phyloP scores from a whole-genome alignment of 2,329 filamentous ascomycete genomes.

The Allantophomopsis lycopodina region DNA sequence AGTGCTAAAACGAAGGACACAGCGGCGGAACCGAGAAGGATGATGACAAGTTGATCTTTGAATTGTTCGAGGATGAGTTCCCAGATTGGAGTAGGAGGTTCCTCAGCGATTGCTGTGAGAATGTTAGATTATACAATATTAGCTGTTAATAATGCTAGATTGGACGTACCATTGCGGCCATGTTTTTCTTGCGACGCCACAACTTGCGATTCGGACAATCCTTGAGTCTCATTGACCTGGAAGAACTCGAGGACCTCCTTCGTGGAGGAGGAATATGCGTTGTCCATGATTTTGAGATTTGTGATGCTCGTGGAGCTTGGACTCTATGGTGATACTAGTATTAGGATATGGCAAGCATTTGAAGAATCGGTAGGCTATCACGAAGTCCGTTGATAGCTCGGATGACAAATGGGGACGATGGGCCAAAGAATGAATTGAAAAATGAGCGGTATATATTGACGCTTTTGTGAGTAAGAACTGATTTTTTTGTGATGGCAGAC shows the following conservation, averaged over 20 bases:
- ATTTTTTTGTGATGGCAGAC: too few species aligned
- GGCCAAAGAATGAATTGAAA: too few species aligned
- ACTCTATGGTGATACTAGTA: neutral
- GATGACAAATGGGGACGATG: too few species aligned
- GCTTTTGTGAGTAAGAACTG: too few species aligned
- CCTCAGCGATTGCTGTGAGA: constrained; percentile 57
- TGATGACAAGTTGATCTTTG: constrained; percentile 96
- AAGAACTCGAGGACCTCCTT: constrained; percentile 45
- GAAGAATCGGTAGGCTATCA: neutral
- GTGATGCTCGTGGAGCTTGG: neutral
- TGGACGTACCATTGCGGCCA: constrained; percentile 49
- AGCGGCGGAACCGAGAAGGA: constrained; percentile 81
- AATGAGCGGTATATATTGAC: too few species aligned
- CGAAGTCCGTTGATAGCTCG: too few species aligned
- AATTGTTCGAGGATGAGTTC: constrained; percentile 96
- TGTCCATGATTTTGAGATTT: constrained; percentile 35
- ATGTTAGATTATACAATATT: constrained; percentile 7
- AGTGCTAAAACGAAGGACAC: constrained; percentile 89
- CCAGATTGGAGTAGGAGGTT: constrained; percentile 92
- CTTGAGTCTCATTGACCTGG: constrained; percentile 36
- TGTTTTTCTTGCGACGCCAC: constrained; percentile 38
- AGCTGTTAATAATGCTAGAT: neutral
- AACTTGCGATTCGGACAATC: constrained; percentile 47
- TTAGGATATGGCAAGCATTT: neutral
- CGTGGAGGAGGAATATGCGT: constrained; percentile 44